Base-by-base conservation (phyloP, 2,329 filamentous ascomycete genomes). In the Nannizzia gypsea region DNA sequence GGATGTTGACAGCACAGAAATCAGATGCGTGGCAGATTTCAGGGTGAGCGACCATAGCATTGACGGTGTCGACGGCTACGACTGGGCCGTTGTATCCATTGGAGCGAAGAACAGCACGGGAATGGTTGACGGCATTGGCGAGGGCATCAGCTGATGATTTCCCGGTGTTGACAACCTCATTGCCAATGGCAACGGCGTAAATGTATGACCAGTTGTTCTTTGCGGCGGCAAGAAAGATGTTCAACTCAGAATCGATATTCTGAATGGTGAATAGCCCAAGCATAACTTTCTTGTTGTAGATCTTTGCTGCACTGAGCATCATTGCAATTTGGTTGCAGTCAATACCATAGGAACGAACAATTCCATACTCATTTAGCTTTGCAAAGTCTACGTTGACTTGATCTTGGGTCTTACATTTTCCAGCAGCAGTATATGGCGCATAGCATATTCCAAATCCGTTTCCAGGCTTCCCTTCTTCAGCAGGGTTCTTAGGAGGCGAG, bases 51-150 rank as follows among this genome's bases (percentile, higher is more conserved):
- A 85, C 76, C n/a, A 84, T 79, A 3, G 86, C 84, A 22, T 82
- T 79, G 67, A 89, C 88, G 0, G 88, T 92, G 70, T 96, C 90
- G 54, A 92, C 88, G 0, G 87, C 85, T 40, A 91, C 88, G 31
- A 95, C 83, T 1, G 83, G 83, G 1, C 90, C 90, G 1, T 74
- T 71, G 73, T 86, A 95, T 0, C 88, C 89, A 24, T 81, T 80
- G 0, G 68, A 70, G 28, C 80, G 78, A 40, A 95, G 80, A 1
- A 77, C 76, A 13, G 66, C 64, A 20, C 86, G 83, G 15, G 84
- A 85, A 48, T 75, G 71, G 1, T 73, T 72, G 6, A 92, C 82
- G 2, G 71, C 66, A 6, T 48, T 36, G 0, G 81, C 77, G 22
- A 42, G 34, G 57, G 80, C 72, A 1, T 66, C 66, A 0, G 81